A percentile compares a stretch with the other conserved stretches of the same genome.
phyloP scores from a whole-genome alignment of 495 filamentous ascomycete genomes.

The Penicillium longicatenatum region DNA sequence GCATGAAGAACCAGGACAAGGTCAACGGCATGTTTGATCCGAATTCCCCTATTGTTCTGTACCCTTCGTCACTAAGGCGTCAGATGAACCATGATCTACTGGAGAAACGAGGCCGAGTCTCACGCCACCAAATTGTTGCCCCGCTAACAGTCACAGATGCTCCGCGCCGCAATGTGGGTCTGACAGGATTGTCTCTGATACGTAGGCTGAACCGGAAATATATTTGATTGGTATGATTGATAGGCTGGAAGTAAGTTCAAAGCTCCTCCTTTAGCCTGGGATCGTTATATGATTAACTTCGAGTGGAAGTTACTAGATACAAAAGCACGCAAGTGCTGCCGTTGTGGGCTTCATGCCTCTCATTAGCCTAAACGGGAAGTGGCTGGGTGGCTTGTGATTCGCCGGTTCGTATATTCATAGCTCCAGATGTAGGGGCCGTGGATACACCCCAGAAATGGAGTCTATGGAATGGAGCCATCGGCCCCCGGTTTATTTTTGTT shows the following conservation, averaged over 20 bases:
- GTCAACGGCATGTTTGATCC: background rate
- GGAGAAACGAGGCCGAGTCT: background rate
- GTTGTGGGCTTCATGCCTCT: background rate
- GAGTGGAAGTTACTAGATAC: too few relatives aligned
- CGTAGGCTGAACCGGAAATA: background rate
- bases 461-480: background rate
- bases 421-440: background rate
- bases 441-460: background rate
- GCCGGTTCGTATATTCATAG: background rate
- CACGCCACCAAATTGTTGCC: conserved; percentile 9
- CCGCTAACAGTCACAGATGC: conserved; percentile 7
- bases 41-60: background rate
- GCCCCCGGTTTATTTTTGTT: background rate
- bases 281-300: background rate
- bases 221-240: background rate
- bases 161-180: background rate
- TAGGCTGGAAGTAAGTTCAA: background rate
- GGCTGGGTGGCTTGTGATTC: background rate
- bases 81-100: conserved; percentile 15
- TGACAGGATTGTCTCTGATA: background rate
- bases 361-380: background rate
- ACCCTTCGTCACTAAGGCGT: background rate
- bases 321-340: too few relatives aligned
- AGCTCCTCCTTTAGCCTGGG: background rate
- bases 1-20: background rate